Evolutionary conservation across 495 filamentous ascomycete species (phyloP).

Genomic region (Neurospora sp.): DNA sequence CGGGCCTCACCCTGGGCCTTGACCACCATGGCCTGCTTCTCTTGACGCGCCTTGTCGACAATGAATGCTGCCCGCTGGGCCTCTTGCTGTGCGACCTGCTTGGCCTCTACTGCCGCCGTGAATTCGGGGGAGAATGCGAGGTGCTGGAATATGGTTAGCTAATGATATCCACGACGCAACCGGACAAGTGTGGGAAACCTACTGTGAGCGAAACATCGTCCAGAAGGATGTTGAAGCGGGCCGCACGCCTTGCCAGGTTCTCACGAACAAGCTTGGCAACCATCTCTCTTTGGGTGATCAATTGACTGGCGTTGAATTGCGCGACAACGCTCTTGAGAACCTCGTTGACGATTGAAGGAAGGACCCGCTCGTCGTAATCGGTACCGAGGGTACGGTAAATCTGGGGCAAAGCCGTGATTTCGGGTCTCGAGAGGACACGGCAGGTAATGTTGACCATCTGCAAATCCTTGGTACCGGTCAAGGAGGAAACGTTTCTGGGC

Average conservation of each 20-base stretch:
- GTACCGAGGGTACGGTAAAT: slow-evolving; percentile 93
- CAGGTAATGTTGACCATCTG: slow-evolving; percentile 99
- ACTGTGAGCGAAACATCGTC: slow-evolving; percentile 98
- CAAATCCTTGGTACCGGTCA: slow-evolving; percentile 96
- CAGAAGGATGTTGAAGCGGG: slow-evolving; percentile 91
- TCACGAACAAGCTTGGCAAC: slow-evolving; percentile 86
- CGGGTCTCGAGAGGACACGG: slow-evolving; percentile 91
- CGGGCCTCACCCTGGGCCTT: slow-evolving; percentile 98
- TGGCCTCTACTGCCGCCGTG: slow-evolving; percentile 96
- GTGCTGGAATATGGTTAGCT: slow-evolving; percentile 49
- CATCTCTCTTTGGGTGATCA: slow-evolving; percentile 97
- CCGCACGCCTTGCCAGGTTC: slow-evolving; percentile 80
- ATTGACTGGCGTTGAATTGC: slow-evolving; percentile 96
- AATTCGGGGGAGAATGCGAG: slow-evolving; percentile 99
- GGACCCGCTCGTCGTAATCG: slow-evolving; percentile 93
- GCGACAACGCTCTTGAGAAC: slow-evolving; percentile 97
- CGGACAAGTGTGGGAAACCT: slow-evolving; percentile 21
- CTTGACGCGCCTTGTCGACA: slow-evolving; percentile 96
- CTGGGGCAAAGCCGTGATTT: slow-evolving; percentile 78
- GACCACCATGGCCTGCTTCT: slow-evolving; percentile 98
- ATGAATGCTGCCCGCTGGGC: slow-evolving; percentile 95
- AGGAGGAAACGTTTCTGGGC: slow-evolving; percentile 90
- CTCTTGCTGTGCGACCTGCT: slow-evolving; percentile 98
- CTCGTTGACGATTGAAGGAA: slow-evolving; percentile 97
- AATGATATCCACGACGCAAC: neutral